Evolutionary conservation across 2,329 filamentous ascomycete genomes (phyloP).

Genomic region (Blastomyces percursus): DNA sequence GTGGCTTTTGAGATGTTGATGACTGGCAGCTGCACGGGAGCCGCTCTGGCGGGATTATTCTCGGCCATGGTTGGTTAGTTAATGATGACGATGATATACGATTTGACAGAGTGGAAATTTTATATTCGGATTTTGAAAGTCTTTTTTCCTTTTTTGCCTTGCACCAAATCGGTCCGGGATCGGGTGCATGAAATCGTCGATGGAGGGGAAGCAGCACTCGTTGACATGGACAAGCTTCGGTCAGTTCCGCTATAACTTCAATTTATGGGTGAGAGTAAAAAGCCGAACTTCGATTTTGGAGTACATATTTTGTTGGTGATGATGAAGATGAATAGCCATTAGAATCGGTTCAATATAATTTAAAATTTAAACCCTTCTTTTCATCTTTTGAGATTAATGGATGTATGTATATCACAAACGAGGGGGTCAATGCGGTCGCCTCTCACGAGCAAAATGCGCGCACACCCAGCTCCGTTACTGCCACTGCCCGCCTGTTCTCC

Average conservation of each 20-base stretch:
- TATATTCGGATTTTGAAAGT: neutral
- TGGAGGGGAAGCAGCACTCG: neutral
- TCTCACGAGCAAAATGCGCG: no score
- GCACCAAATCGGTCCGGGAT: neutral
- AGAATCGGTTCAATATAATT: no score
- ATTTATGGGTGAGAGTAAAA: neutral
- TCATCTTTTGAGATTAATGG: neutral
- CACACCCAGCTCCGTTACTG: neutral
- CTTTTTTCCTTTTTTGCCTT: neutral
- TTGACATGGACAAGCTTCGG: neutral
- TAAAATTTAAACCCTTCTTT: neutral
- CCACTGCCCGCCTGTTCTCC: neutral
- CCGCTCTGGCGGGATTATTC: slow-evolving; percentile 1
- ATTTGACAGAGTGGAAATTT: neutral
- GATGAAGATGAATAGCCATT: neutral
- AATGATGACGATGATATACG: neutral
- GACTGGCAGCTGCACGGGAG: slow-evolving; percentile 53
- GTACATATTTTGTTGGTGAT: neutral
- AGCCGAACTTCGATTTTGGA: neutral
- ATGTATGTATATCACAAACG: no score
- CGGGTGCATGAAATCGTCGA: neutral
- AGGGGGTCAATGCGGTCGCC: no score
- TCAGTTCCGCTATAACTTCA: no score
- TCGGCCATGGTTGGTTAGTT: neutral
- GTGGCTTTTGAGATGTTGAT: slow-evolving; percentile 64